phyloP scores from a whole-genome alignment of 352 stramenopile genomes.

The Phytophthora constricta region DNA sequence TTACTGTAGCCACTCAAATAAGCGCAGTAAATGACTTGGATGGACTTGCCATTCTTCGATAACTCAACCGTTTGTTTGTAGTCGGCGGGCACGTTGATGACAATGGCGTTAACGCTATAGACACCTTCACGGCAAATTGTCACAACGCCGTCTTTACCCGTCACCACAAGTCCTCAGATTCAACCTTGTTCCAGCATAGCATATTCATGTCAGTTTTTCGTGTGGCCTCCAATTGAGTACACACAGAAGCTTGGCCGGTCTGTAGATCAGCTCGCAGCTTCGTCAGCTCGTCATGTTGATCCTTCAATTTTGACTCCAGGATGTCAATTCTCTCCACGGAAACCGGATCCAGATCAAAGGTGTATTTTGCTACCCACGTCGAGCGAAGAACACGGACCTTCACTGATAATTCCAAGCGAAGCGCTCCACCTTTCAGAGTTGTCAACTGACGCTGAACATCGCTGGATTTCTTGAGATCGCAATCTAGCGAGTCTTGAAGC shows the following conservation, averaged over 20 bases:
- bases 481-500: conserved; percentile 22
- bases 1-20: no score
- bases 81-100: neutral
- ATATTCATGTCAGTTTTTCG: neutral
- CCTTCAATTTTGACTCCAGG: conserved; percentile 22
- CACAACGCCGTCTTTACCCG: neutral
- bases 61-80: neutral
- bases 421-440: neutral
- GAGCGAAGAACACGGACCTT: neutral
- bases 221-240: neutral
- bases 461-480: neutral
- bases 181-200: neutral
- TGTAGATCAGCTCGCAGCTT: neutral
- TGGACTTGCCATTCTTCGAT: neutral
- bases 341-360: conserved; percentile 25
- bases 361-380: conserved; percentile 10
- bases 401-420: conserved; percentile 8
- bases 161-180: neutral
- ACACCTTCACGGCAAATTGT: neutral
- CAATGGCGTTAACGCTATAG: neutral
- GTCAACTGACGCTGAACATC: conserved; percentile 16
- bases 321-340: conserved; percentile 25
- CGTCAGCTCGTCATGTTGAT: conserved; percentile 8
- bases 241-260: neutral
- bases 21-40: neutral